A percentile compares a stretch with the other conserved stretches of the same genome.
These are phyloP conservation scores for Rubia balearica DNA, from an alignment of 305 asterid species.

Conservation along the genomic window DNA sequence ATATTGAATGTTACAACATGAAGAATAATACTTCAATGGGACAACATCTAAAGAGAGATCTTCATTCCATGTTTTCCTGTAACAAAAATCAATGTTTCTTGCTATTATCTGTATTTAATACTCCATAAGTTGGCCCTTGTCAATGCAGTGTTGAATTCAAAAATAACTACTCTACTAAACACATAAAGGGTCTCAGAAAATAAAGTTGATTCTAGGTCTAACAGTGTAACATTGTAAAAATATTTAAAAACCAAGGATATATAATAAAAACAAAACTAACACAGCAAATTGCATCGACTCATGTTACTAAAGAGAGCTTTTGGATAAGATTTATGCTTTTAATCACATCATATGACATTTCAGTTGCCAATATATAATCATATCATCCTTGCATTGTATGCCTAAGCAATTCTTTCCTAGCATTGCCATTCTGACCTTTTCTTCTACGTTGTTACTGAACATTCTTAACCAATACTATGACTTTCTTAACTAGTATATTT, in stretches of 20 bases:
- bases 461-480: too few species aligned
- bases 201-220: background rate
- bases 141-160: background rate
- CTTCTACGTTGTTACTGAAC: too few species aligned
- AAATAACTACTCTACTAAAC: background rate
- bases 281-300: background rate
- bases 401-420: background rate
- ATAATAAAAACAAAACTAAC: background rate
- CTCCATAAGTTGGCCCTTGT: background rate
- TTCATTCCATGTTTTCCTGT: background rate
- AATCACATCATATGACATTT: background rate
- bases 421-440: background rate
- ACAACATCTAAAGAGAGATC: background rate
- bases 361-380: background rate
- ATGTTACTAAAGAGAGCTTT: background rate
- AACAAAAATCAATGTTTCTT: background rate
- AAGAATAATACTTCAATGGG: background rate
- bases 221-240: background rate
- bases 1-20: background rate
- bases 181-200: background rate
- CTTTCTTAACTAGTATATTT: too few species aligned
- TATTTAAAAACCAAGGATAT: too few species aligned
- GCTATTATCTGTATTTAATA: background rate
- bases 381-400: background rate
- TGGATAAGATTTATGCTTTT: background rate